phyloP scores from a whole-genome alignment of 208 protist genomes.

The Angomonas deanei region DNA sequence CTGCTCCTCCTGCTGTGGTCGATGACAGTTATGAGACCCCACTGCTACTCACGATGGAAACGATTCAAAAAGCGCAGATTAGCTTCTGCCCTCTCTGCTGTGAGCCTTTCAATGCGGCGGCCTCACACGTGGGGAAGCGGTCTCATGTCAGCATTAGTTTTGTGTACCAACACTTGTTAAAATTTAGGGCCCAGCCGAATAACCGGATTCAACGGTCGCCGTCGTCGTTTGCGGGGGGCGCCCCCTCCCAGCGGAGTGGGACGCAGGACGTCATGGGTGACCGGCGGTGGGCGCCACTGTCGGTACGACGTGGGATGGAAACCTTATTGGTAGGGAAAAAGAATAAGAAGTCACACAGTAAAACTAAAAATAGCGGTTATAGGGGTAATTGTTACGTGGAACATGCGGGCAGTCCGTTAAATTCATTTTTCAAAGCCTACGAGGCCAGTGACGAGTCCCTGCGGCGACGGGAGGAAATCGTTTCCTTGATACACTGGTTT shows the following conservation, averaged over 20 bases:
- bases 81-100: conserved; percentile 44
- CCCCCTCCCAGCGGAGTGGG: too few species aligned
- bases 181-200: too few species aligned
- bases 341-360: background rate
- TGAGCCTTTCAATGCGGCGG: conserved; percentile 44
- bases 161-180: conserved; percentile 38
- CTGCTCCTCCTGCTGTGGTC: too few species aligned
- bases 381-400: background rate
- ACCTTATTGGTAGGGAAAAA: background rate
- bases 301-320: background rate
- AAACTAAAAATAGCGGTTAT: background rate
- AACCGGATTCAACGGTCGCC: too few species aligned
- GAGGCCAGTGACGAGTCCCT: background rate
- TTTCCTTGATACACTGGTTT: background rate
- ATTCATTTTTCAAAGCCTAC: background rate
- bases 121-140: conserved; percentile 48
- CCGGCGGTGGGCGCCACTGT: background rate
- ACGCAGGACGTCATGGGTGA: background rate
- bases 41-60: too few species aligned
- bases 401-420: background rate
- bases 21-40: too few species aligned
- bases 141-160: conserved; percentile 56
- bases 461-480: background rate
- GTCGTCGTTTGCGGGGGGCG: too few species aligned
- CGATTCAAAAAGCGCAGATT: too few species aligned